Evolutionary conservation across 192 early-diverging fungal species (phyloP), one percentile per base, ranked within the genome.

Genomic region (Coemansia sp.): DNA sequence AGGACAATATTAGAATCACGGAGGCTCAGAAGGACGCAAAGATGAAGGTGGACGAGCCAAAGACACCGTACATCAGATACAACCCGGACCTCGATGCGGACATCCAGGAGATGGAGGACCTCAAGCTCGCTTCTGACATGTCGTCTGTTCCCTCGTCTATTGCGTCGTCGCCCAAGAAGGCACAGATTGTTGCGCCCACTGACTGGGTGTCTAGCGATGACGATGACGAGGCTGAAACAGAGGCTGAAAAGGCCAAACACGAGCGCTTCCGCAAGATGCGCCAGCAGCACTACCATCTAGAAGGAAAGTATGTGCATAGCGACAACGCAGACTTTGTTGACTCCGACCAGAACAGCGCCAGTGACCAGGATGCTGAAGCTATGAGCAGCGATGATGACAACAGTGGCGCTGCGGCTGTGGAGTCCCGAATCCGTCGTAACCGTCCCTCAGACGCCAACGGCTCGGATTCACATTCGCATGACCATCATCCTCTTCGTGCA

Each of bases 31-130:
- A 95, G 78, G 88, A 89, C 61, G 84, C 91, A 17, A 96, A 91
- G 40, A 99, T 99, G 98, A 98, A 98, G 81, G 93, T 98, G 7
- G 87, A 89, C 42, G 96, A 99, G 72, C 96, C 95, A 22, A 94
- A 93, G 79, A 99, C 98, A 1, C 98, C 98, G 0, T 99, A 84
- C 64, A 92, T 99, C 62, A 89, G 88, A 61, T 98, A 97, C 76
- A 87, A 98, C 72, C 79, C 84, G 2, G 90, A 89, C 20, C 93
- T 97, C 64, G 88, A 90, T 59, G 85, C 91, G 9, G 81, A 90
- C 56, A 17, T 67, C 51, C 61, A 74, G 55, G 75, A 75, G 54
- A 72, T 84, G 76, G 81, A 84, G 44, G 77, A 72, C 38, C 67
- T 84, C 12, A 70, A 61, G 63, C 73, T 84, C 4, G 56, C 70